phyloP scores from a whole-genome alignment of 768 basidiomycete species.

The Pisolithus orientalis region DNA sequence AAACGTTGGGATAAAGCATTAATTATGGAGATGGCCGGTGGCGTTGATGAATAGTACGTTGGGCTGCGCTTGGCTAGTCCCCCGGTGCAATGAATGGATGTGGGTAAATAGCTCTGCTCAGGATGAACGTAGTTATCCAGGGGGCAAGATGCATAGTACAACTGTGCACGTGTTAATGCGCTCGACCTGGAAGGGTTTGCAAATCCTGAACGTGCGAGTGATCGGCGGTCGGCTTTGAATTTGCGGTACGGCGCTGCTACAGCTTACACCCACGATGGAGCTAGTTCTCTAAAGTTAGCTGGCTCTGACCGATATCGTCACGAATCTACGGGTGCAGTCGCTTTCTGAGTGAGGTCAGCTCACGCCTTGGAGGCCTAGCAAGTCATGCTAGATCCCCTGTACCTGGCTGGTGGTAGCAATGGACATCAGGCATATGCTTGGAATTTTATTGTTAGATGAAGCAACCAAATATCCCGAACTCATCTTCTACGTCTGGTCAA shows the following conservation, averaged over 20 bases:
- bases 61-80: constrained; percentile 76
- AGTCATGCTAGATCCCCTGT: constrained; percentile 58
- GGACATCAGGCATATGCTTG: constrained; percentile 64
- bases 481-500: constrained; percentile 53
- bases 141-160: constrained; percentile 51
- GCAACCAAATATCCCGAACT: constrained; percentile 5
- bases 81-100: constrained; percentile 56
- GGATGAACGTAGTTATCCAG: constrained; percentile 40
- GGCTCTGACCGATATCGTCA: no score
- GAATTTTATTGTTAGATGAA: not conserved
- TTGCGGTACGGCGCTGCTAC: not conserved
- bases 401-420: constrained; percentile 62
- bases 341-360: no score
- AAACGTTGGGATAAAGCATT: constrained; percentile 49
- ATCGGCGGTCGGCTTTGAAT: not conserved
- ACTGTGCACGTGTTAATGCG: constrained; percentile 55
- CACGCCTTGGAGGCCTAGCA: constrained; percentile 70
- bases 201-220: constrained; percentile 36
- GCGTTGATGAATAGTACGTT: no score
- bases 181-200: constrained; percentile 54
- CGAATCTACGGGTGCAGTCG: no score
- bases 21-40: constrained; percentile 20
- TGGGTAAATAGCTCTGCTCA: constrained; percentile 64
- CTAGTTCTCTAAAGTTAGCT: constrained; percentile 37
- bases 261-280: constrained; percentile 48